Conservation (phyloP, 164 flowering plant species). For the Buxus sempervirens region DNA sequence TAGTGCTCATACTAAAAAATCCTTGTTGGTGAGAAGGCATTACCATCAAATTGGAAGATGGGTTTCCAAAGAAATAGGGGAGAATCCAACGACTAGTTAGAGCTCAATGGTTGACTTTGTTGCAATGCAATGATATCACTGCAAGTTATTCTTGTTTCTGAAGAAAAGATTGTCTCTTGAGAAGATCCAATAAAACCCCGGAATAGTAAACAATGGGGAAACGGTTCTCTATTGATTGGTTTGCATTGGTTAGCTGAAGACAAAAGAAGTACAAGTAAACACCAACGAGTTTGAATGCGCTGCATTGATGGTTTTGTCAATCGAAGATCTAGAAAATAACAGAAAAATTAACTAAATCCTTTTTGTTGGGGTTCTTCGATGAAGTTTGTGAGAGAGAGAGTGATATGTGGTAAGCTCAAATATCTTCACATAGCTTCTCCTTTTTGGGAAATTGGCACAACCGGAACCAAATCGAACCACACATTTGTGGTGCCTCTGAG, state of each 20-base stretch:
- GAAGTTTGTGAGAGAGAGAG: slow-evolving; percentile 33
- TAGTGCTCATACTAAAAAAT: too few relatives aligned
- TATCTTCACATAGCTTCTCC: too few relatives aligned
- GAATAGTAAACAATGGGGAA: neutral
- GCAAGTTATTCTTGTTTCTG: neutral
- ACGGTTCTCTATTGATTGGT: neutral
- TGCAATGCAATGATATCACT: neutral
- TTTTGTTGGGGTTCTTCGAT: slow-evolving; percentile 3
- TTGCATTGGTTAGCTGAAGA: slow-evolving; percentile 3
- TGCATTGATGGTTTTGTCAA: slow-evolving; percentile 9
- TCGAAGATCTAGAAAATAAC: slow-evolving; percentile 20
- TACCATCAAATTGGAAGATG: neutral
- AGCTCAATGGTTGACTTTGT: too few relatives aligned
- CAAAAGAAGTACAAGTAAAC: too few relatives aligned
- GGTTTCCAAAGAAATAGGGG: neutral
- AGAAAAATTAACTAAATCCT: neutral
- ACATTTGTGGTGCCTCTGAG: too few relatives aligned
- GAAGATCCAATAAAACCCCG: neutral
- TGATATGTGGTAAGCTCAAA: slow-evolving; percentile 68
- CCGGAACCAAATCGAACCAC: too few relatives aligned
- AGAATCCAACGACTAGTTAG: too few relatives aligned
- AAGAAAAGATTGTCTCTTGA: neutral
- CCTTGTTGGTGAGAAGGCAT: neutral
- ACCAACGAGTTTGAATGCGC: too few relatives aligned
- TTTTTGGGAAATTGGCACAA: too few relatives aligned